A percentile compares a stretch with the other conserved stretches of the same genome.
Evolutionary conservation across 1,284 basidiomycete genomes (phyloP).

Genomic region (Omphalotus olearius): DNA sequence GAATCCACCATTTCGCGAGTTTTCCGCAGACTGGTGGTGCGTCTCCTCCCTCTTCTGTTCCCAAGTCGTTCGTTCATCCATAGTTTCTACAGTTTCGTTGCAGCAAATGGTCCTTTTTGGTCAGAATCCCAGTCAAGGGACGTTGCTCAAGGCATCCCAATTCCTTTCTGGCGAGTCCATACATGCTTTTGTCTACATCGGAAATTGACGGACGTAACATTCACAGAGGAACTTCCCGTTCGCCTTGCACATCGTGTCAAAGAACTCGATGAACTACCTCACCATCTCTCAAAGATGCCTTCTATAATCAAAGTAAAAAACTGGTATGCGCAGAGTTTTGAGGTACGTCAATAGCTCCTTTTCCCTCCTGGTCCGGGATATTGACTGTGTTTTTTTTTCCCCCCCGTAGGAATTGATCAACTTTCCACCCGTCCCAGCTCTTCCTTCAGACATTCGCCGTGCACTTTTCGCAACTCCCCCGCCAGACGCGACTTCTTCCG

Average conservation of each 20-base stretch:
- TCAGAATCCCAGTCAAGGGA: conserved; percentile 84
- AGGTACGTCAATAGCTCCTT: conserved; percentile 51
- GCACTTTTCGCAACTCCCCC: conserved; percentile 49
- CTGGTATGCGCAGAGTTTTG: conserved; percentile 99
- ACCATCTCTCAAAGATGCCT: conserved; percentile 89
- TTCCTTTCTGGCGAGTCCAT: conserved; percentile 65
- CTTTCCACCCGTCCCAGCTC: conserved; percentile 67
- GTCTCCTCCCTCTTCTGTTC: conserved; percentile 22
- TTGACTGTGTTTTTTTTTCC: conserved; percentile 1
- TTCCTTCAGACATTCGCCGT: conserved; percentile 66
- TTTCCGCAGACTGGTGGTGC: conserved; percentile 90
- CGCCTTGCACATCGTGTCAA: conserved; percentile 95
- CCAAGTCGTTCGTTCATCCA: neutral
- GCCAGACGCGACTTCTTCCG: neutral
- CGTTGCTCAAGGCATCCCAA: conserved; percentile 81
- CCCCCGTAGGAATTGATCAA: conserved; percentile 74
- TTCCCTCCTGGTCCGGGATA: conserved; percentile 10
- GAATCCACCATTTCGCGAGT: conserved; percentile 90
- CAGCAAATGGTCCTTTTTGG: conserved; percentile 91
- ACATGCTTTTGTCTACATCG: neutral
- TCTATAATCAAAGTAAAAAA: conserved; percentile 95
- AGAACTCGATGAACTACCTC: conserved; percentile 93
- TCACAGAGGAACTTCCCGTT: conserved; percentile 85
- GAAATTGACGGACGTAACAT: neutral
- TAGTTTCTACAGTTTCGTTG: conserved; percentile 62